phyloP scores from a whole-genome alignment of 2,329 filamentous ascomycete genomes.

The Diaporthe ampelina region DNA sequence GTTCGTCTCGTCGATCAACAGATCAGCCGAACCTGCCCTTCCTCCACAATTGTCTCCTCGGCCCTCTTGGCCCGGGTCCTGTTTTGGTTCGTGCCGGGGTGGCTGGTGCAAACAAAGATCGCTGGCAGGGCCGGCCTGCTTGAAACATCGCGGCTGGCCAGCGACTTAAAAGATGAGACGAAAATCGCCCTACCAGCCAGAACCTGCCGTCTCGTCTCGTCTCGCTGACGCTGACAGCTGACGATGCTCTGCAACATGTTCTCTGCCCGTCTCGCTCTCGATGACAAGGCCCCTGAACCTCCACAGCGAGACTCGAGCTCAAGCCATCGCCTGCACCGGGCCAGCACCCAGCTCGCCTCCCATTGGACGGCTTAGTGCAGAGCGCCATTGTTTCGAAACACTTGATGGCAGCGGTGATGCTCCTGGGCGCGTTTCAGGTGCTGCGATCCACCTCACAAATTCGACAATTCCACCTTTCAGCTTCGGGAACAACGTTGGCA shows the following conservation, averaged over 20 bases:
- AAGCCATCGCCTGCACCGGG: slow-evolving; percentile 29
- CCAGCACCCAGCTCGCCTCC: background rate
- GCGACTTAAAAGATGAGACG: slow-evolving; percentile 39
- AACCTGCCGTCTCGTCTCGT: slow-evolving; percentile 19
- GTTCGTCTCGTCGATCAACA: slow-evolving; percentile 35
- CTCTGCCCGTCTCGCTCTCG: slow-evolving; percentile 20
- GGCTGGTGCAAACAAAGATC: slow-evolving; percentile 18
- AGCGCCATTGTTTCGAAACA: slow-evolving; percentile 43
- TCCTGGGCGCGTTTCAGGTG: slow-evolving; percentile 49
- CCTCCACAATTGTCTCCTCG: slow-evolving; percentile 10
- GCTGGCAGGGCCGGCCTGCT: slow-evolving; percentile 29
- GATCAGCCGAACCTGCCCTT: slow-evolving; percentile 27
- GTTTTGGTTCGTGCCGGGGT: slow-evolving; percentile 23
- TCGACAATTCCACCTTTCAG: slow-evolving; percentile 39
- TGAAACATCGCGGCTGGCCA: slow-evolving; percentile 39
- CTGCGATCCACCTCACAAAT: slow-evolving; percentile 41
- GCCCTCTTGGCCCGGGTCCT: background rate
- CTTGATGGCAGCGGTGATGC: slow-evolving; percentile 43
- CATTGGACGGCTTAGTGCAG: slow-evolving; percentile 39
- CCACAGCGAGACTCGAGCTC: slow-evolving; percentile 35
- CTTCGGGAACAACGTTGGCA: slow-evolving; percentile 35
- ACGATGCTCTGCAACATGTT: slow-evolving; percentile 32
- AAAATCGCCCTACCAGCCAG: slow-evolving; percentile 35
- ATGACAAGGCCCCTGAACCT: slow-evolving; percentile 21
- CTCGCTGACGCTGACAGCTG: slow-evolving; percentile 37